A percentile compares a stretch with the other conserved stretches of the same genome.
phyloP scores from a whole-genome alignment of 257 asterid genomes.

The Anisodus tanguticus region DNA sequence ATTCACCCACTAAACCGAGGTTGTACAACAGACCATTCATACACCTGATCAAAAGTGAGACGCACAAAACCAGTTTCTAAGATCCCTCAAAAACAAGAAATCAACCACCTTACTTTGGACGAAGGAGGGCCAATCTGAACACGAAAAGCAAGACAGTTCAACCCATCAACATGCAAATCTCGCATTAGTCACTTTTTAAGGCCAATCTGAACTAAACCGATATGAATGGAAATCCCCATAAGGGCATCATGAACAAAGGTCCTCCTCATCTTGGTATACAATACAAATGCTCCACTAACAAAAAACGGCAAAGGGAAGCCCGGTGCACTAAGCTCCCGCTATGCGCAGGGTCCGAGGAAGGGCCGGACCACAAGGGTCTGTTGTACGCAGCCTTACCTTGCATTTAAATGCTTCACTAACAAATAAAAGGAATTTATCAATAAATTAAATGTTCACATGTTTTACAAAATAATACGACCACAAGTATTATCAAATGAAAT shows the following conservation, averaged over 20 bases:
- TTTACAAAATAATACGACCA: neutral
- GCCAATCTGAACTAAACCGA: neutral
- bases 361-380: too few relatives aligned
- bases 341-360: too few relatives aligned
- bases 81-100: conserved; percentile 6
- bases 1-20: neutral
- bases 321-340: too few relatives aligned
- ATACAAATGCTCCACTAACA: neutral
- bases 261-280: neutral
- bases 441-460: neutral
- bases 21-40: neutral
- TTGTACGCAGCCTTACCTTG: too few relatives aligned
- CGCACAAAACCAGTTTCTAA: neutral
- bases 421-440: neutral
- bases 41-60: neutral
- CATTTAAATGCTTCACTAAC: neutral
- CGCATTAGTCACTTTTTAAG: neutral
- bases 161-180: neutral
- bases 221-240: neutral
- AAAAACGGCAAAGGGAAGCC: too few relatives aligned
- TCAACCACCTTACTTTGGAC: conserved; percentile 20
- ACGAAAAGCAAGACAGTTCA: neutral
- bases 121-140: neutral
- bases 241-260: neutral
- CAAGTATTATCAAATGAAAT: neutral